Percentiles rank a stretch among this genome's conserved stretches.
Conservation (phyloP, 805 yeast genomes). For the Lipomyces kockii region DNA sequence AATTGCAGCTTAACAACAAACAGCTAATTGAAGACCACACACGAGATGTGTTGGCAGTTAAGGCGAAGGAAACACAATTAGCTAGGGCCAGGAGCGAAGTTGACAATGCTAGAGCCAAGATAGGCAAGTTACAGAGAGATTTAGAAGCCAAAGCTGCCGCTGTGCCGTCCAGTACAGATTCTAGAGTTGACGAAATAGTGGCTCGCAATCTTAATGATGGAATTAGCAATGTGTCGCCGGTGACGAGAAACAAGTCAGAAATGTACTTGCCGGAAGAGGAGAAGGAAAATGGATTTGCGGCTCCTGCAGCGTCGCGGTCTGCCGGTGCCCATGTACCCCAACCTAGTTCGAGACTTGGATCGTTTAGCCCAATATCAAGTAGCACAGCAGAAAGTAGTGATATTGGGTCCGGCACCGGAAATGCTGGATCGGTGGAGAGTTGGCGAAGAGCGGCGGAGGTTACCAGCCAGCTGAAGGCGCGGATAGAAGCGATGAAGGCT, state of each 20-base stretch:
- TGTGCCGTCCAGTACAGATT: slow-evolving; percentile 1
- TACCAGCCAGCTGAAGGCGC: slow-evolving; percentile 79
- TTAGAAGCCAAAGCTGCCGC: slow-evolving; percentile 48
- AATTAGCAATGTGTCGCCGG: not conserved
- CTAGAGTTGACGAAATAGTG: not conserved
- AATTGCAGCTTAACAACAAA: slow-evolving; percentile 43
- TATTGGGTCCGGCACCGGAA: not conserved
- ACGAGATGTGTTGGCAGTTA: slow-evolving; percentile 55
- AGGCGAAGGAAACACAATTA: slow-evolving; percentile 73
- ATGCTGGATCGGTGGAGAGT: slow-evolving; percentile 49
- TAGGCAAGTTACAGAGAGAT: slow-evolving; percentile 47
- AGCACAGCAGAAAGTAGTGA: slow-evolving; percentile 11
- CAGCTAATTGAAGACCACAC: slow-evolving; percentile 57
- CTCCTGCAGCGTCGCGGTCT: slow-evolving; percentile 3
- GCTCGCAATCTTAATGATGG: slow-evolving; percentile 7
- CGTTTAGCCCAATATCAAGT: slow-evolving; percentile 9
- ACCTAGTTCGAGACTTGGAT: slow-evolving; percentile 3
- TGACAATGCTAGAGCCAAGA: slow-evolving; percentile 59
- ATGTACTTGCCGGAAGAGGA: slow-evolving; percentile 19
- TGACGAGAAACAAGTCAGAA: slow-evolving; percentile 5
- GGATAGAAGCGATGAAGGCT: slow-evolving; percentile 83
- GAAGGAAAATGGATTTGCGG: slow-evolving; percentile 27
- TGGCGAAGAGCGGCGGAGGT: slow-evolving; percentile 93
- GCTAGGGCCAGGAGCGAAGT: slow-evolving; percentile 64
- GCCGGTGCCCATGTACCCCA: not conserved